phyloP scores from a whole-genome alignment of 805 yeast genomes.

The Tetrapisispora phaffii region DNA sequence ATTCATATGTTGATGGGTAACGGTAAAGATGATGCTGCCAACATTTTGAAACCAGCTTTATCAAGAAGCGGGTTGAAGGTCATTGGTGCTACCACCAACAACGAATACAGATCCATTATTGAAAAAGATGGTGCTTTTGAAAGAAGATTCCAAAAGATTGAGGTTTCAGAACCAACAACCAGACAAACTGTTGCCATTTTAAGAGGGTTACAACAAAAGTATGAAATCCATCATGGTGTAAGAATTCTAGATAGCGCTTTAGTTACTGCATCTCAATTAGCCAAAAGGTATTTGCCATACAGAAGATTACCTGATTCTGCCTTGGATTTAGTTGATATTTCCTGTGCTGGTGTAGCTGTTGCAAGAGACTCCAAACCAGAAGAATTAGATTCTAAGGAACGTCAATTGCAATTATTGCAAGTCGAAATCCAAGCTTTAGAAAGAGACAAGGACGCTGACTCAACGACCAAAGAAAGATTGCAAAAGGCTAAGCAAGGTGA shows the following conservation, averaged over 20 bases:
- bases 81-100: conserved; percentile 95
- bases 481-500: conserved; percentile 66
- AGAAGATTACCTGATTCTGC: conserved; percentile 96
- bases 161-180: conserved; percentile 87
- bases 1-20: conserved; percentile 99
- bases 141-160: conserved; percentile 94
- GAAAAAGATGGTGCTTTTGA: conserved; percentile 98
- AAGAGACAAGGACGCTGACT: conserved; percentile 81
- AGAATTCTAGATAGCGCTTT: conserved; percentile 90
- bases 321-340: conserved; percentile 88
- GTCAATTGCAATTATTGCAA: conserved; percentile 81
- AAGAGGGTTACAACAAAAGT: conserved; percentile 90
- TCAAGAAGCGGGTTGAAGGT: conserved; percentile 96
- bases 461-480: conserved; percentile 77
- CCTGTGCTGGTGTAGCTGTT: conserved; percentile 95
- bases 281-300: conserved; percentile 88
- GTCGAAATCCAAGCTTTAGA: conserved; percentile 96
- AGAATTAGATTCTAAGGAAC: conserved; percentile 85
- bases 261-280: conserved; percentile 89
- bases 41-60: conserved; percentile 89
- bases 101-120: conserved; percentile 84
- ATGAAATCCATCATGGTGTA: conserved; percentile 96
- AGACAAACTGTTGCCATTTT: conserved; percentile 91
- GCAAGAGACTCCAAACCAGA: conserved; percentile 98
- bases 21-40: conserved; percentile 95